Evolutionary conservation across 1,139 yeast species (phyloP), one percentile per base, ranked within the genome.

Genomic region (Suhomyces panamericanus): DNA sequence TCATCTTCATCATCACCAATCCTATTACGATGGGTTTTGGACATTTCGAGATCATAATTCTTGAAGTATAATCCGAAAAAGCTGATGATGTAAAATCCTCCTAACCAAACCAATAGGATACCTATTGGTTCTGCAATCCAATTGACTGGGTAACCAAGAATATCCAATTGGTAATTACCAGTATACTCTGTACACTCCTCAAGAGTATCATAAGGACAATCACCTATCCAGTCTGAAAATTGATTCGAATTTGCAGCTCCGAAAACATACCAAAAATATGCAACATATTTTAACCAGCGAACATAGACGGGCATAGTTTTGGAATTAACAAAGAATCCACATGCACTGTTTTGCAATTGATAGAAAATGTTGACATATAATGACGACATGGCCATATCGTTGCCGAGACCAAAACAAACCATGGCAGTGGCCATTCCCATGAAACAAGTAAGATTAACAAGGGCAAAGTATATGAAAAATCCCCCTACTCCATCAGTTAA

Each of bases 221-320:
- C 48, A 3, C 63, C 65, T 30, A 32, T 36, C 63, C 63, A 60
- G 28, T 52, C 40, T 1, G 62, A 48, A 41, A 51, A 58, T 40
- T 61, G 64, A 39, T 61, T 60, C 6, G 62, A 48, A 7, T 54
- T 49, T 32, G 59, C 46, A 1, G 61, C 65, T 7, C 64, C 64
- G 37, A 57, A 61, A 0, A 56, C 58, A n/a, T 60, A 60, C 65
- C 65, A 61, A 35, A 60, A 60, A 38, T 53, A 58, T 2, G 65
- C 62, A 35, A 59, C 35, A 35, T 59, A 61, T 42, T 61, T 61
- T 17, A 55, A 48, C 65, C 65, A 61, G 11, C 62, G 50, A 6
- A 61, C 64, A 39, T 61, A 61, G 3, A 60, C 62, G 1, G 65
- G 65, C 59, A 60, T 54, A 0, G 59, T 52, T n/a, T 51, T 50